Base-by-base conservation (phyloP, 768 basidiomycete species). In the Ramaria sp. region DNA sequence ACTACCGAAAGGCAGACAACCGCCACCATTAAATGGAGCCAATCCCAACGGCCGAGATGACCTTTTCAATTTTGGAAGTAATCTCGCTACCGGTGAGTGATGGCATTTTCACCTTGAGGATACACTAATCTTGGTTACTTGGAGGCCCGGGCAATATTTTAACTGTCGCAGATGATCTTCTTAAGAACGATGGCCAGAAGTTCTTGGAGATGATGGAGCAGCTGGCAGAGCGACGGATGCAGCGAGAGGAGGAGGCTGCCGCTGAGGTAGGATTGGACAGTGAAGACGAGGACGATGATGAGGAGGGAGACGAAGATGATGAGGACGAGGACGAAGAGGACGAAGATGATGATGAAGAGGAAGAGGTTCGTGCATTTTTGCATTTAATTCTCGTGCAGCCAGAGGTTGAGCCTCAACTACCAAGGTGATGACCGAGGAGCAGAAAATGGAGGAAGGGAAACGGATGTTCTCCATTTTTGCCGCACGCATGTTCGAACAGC, bases 121-220 rank as follows among this genome's bases (percentile, higher is more conserved):
- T 62, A 52, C 55, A 63, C 59, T 59, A 57, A 61, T 61, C 60
- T 53, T 37, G 34, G 55, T 19, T 7, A 30, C 13, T 56, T 61
- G 63, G 45, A 87, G 86, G 84, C 55, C 85, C 85, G 69, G 93
- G 91, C 65, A 94, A 93, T 65, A 97, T 99, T 68, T 78, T 99
- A 46, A 99, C 96, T 20, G 95, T 99, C 53, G 96, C 96, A 47
- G 96, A 99, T 67, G 96, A 99, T 72, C 80, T 99, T 46, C 78
- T 99, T 64, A 96, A 96, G 77, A 98, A 98, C 65, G 94, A 99
- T 65, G 95, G 95, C 1, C 91, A 93, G 66, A 97, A 96, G 75
- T 99, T 99, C 74, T 74, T 99, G 64, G 96, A 99, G 75, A 99
- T 99, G 96, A 99, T 99, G 96, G 96, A 98, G 69, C 92, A 95